Percentiles rank a stretch among this genome's conserved stretches.
Evolutionary conservation across 2,329 filamentous ascomycete species (phyloP).

Genomic region (Leptodontidium sp.): DNA sequence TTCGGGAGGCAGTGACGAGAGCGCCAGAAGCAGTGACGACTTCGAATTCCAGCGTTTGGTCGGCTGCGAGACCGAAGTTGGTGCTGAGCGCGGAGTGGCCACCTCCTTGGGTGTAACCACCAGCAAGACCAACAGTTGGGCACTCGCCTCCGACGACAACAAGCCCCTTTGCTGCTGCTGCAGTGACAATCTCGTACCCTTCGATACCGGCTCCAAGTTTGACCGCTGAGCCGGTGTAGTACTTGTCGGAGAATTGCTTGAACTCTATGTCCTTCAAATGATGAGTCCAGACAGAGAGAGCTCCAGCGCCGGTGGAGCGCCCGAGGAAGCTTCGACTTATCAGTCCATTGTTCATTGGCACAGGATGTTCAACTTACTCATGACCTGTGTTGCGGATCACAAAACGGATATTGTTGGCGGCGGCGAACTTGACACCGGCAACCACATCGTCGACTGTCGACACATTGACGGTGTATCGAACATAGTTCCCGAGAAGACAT

Average conservation of each 20-base stretch:
- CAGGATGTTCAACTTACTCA: constrained; percentile 48
- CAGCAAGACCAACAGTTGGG: constrained; percentile 63
- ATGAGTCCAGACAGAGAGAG: constrained; percentile 65
- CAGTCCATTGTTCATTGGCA: background rate
- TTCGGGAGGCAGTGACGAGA: constrained; percentile 56
- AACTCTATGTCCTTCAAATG: constrained; percentile 56
- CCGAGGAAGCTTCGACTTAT: constrained; percentile 54
- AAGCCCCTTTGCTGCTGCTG: constrained; percentile 52
- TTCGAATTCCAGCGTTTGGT: constrained; percentile 64
- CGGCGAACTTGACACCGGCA: constrained; percentile 50
- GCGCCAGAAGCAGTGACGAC: constrained; percentile 62
- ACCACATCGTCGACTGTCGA: constrained; percentile 37
- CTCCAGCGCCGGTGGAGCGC: constrained; percentile 67
- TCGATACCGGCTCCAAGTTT: constrained; percentile 63
- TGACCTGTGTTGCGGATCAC: constrained; percentile 65
- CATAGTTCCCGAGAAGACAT: constrained; percentile 51
- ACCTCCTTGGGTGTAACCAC: constrained; percentile 66
- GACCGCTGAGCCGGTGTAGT: constrained; percentile 61
- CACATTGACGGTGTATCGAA: constrained; percentile 45
- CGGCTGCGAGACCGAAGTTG: constrained; percentile 65
- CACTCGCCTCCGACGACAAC: constrained; percentile 62
- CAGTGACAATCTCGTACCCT: constrained; percentile 54
- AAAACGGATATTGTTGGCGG: constrained; percentile 50
- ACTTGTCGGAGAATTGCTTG: constrained; percentile 49
- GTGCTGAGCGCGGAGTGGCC: constrained; percentile 64